Percentiles rank a stretch among this genome's conserved stretches.
Conservation (phyloP, 164 flowering plant species). For the Malania oleifera region DNA sequence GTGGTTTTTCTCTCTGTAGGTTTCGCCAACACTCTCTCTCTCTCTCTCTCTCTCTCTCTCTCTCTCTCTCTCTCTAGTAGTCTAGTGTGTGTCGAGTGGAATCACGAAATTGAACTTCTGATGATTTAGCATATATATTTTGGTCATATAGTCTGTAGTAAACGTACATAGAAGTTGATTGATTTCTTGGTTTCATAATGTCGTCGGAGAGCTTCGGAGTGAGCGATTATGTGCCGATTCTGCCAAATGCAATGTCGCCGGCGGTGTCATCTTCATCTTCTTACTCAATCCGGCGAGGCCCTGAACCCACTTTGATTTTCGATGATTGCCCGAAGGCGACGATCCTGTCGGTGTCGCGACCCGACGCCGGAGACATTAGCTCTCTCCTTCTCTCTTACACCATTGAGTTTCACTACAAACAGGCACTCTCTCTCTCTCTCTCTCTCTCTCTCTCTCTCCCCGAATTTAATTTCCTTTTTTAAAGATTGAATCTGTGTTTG, state of each 20-base stretch:
- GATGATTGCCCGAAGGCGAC: constrained; percentile 2
- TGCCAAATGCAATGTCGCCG: not conserved
- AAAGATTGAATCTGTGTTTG: not conserved
- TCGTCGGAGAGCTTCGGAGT: too few relatives aligned
- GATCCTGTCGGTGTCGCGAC: constrained; percentile 4
- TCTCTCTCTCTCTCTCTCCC: not conserved
- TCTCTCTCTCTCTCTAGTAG: too few relatives aligned
- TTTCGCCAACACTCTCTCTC: too few relatives aligned
- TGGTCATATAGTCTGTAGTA: too few relatives aligned
- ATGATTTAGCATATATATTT: too few relatives aligned
- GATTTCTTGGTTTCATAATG: too few relatives aligned
- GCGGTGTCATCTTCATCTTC: not conserved
- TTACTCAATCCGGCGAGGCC: not conserved
- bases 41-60: not conserved
- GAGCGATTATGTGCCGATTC: too few relatives aligned
- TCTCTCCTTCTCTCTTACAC: constrained; percentile 5
- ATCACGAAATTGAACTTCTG: too few relatives aligned
- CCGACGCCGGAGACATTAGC: constrained; percentile 5
- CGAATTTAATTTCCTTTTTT: not conserved
- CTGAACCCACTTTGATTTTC: not conserved
- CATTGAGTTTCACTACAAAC: constrained; percentile 8
- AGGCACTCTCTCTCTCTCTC: not conserved
- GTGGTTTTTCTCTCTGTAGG: too few relatives aligned
- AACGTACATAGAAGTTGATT: too few relatives aligned
- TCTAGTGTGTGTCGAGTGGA: too few relatives aligned